Evolutionary conservation across 2,329 filamentous ascomycete genomes (phyloP), one percentile per base, ranked within the genome.

Genomic region (Monosporascus sp.): DNA sequence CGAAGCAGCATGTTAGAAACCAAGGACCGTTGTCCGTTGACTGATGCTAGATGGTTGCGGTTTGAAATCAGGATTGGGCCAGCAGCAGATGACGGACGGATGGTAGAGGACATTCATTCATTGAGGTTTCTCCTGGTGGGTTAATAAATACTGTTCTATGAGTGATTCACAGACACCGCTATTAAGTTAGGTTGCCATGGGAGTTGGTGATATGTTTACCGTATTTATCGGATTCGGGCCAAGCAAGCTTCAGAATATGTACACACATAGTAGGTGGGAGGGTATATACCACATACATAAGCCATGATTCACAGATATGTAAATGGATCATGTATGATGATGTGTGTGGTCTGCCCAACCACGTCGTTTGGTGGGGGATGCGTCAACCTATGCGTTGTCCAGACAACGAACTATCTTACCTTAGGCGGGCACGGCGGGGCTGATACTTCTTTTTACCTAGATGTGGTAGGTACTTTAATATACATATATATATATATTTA

Each of bases 1-100:
- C 64, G 62, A 53, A 62, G 54, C 59, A 64, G 56, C 53, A 61
- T 62, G 49, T 9, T 41, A 41, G 38, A 41, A 41, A 19, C 17
- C 17, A 41, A 41, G 19, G 9, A 41, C 38, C 14, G 19, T 43
- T 49, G 31, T 22, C 2, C 48, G 16, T 27, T 27, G 46, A 27
- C 24, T 26, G 20, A 27, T 14, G 26, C 46, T 22, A 17, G n/a
- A 11, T 45, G 41, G 43, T 45, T 14, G 43, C 43, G 19, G 31
- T 34, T 14, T 14, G 31, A 34, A 14, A 34, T 34, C 11, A 34
- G 31, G 31, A 34, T 34, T 34, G 9, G 31, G 31, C 5, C 11
- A 34, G 31, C 31, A 34, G 31, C 11, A 34, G 31, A 34, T 34
- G 31, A 5, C 9, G 31, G 31, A 14, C 6, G 31, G 31, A 34